phyloP scores from a whole-genome alignment of 257 asterid species.

The Jacaranda copaia region DNA sequence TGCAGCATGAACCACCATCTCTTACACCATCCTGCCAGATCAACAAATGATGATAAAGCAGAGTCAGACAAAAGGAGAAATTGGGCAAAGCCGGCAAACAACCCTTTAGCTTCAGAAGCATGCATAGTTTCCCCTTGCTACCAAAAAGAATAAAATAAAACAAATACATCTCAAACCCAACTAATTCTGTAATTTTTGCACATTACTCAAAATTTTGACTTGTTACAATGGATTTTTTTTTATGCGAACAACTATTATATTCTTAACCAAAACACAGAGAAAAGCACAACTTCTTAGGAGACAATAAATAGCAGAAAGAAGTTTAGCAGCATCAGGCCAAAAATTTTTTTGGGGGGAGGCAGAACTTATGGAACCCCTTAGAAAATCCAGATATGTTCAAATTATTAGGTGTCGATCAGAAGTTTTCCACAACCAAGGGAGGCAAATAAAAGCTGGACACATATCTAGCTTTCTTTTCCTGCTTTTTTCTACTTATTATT shows the following conservation, averaged over 20 bases:
- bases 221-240: neutral
- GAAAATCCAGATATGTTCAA: no score
- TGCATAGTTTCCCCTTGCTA: neutral
- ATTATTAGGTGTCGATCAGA: neutral
- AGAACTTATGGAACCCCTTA: no score
- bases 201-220: neutral
- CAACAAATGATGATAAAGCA: neutral
- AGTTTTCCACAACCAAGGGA: neutral
- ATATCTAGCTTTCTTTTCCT: neutral
- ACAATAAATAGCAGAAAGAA: no score
- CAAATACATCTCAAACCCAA: neutral
- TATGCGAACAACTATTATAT: no score
- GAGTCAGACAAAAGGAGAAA: neutral
- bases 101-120: neutral
- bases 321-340: neutral
- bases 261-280: no score
- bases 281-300: neutral
- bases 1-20: neutral
- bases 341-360: no score
- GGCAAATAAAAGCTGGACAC: neutral
- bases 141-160: no score
- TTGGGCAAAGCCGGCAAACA: neutral
- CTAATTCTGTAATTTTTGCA: neutral
- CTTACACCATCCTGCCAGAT: conserved; percentile 24
- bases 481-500: neutral